These are phyloP conservation scores for Colletotrichum melonis DNA, from an alignment of 2,329 filamentous ascomycete genomes.

Conservation along the genomic window DNA sequence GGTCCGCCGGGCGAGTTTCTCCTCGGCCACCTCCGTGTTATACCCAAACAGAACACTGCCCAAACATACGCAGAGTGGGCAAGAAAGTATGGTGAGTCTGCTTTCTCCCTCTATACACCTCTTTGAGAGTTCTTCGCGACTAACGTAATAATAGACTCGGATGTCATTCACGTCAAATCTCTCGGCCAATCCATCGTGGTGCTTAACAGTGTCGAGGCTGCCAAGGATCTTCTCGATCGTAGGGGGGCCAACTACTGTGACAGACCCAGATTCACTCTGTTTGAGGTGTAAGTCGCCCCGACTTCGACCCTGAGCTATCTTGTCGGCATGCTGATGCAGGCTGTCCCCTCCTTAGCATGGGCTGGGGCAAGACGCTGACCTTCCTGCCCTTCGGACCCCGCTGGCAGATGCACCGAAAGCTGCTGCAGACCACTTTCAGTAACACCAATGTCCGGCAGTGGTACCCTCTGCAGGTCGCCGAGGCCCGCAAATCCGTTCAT, in stretches of 20 bases:
- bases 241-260: conserved; percentile 57
- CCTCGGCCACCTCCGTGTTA: conserved; percentile 51
- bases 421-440: conserved; percentile 56
- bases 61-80: conserved; percentile 36
- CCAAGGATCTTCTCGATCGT: conserved; percentile 57
- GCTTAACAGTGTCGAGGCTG: conserved; percentile 55
- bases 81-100: conserved; percentile 65
- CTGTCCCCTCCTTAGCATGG: conserved; percentile 45
- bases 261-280: conserved; percentile 56
- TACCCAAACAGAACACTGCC: conserved; percentile 39
- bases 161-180: conserved; percentile 45
- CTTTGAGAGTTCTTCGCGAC: not conserved
- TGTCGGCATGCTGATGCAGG: conserved; percentile 15
- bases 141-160: conserved; percentile 37
- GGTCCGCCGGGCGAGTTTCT: conserved; percentile 43
- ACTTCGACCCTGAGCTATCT: not conserved
- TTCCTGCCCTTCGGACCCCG: conserved; percentile 55
- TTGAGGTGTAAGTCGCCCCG: conserved; percentile 43
- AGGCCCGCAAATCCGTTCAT: conserved; percentile 43
- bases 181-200: conserved; percentile 51
- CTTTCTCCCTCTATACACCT: not conserved
- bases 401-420: conserved; percentile 56
- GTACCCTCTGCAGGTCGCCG: conserved; percentile 45
- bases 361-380: conserved; percentile 58
- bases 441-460: conserved; percentile 49